Evolutionary conservation across 2,329 filamentous ascomycete genomes (phyloP), one percentile per base, ranked within the genome.

Genomic region (Aspergillus latus): DNA sequence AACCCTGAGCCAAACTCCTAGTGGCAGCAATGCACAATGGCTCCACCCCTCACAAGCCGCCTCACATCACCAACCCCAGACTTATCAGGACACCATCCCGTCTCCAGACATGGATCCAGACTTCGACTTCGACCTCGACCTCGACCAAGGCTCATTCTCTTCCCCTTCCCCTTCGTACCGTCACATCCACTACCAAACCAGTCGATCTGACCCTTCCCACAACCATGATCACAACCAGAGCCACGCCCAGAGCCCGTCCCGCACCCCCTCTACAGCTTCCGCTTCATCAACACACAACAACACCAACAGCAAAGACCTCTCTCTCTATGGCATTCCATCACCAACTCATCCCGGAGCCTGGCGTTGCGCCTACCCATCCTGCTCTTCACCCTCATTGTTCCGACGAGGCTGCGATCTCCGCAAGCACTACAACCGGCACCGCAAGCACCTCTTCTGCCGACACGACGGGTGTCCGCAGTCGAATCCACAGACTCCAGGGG

Each of bases 371-470:
- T 82, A 82, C 64, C 82, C 81, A 1, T 81, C 79, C 11, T 86
- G 84, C 68, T 79, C 81, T n/a, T 85, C 83, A 43, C 78, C 78
- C 58, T 80, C 82, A 2, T 72, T 79, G 1, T 86, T 86, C 68
- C 80, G 78, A 6, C 76, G 84, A 44, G 82, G 82, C 32, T 86
- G 84, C 65, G 84, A 86, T 66, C 72, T 86, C 15, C 76, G 84
- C 29, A 86, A 86, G 64, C 84, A 86, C 65, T 84, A 81, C 73
- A 84, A 85, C 66, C 76, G 84, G 11, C 84, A 86, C 67, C 82
- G 79, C 29, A 86, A 86, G 62, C 78, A 82, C 13, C 79, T 85
- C 52, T 85, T 84, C 68, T 86, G 84, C 68, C 80, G 82, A 4
- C 76, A 84, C 56, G 74, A 80, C 48, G 81, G 82, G 10, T 86